A percentile compares a stretch with the other conserved stretches of the same genome.
Conservation (phyloP, 495 filamentous ascomycete species). For the Talaromyces trachyspermus region DNA sequence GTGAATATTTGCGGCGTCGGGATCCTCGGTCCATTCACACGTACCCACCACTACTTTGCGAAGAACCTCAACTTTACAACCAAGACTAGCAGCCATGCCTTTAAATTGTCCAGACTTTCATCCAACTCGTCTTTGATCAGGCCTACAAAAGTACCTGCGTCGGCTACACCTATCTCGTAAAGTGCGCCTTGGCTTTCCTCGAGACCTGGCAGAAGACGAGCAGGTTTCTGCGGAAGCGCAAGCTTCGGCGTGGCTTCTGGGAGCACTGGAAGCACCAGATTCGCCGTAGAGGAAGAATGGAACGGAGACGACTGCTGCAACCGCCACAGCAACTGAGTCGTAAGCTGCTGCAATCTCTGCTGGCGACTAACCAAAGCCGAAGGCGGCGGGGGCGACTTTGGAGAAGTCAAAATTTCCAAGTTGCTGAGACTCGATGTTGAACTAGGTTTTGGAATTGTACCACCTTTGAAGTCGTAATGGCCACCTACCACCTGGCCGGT, state of each 20-base stretch:
- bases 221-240: constrained; percentile 48
- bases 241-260: constrained; percentile 54
- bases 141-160: constrained; percentile 88
- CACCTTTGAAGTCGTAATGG: constrained; percentile 48
- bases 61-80: constrained; percentile 78
- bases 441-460: constrained; percentile 11
- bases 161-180: constrained; percentile 94
- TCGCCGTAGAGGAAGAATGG: constrained; percentile 65
- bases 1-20: constrained; percentile 20
- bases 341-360: constrained; percentile 79
- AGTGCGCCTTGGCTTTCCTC: constrained; percentile 89
- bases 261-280: constrained; percentile 64
- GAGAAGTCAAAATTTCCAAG: constrained; percentile 19
- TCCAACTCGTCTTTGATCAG: constrained; percentile 86
- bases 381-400: constrained; percentile 21
- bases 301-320: constrained; percentile 91
- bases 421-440: constrained; percentile 18
- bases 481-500: constrained; percentile 53
- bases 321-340: constrained; percentile 91
- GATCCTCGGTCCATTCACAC: constrained; percentile 64
- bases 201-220: constrained; percentile 66
- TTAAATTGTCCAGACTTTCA: constrained; percentile 75
- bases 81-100: constrained; percentile 88
- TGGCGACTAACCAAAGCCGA: constrained; percentile 53
- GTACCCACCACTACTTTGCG: constrained; percentile 80